Conservation (phyloP, 257 asterid species). For the Perilla frutescens region DNA sequence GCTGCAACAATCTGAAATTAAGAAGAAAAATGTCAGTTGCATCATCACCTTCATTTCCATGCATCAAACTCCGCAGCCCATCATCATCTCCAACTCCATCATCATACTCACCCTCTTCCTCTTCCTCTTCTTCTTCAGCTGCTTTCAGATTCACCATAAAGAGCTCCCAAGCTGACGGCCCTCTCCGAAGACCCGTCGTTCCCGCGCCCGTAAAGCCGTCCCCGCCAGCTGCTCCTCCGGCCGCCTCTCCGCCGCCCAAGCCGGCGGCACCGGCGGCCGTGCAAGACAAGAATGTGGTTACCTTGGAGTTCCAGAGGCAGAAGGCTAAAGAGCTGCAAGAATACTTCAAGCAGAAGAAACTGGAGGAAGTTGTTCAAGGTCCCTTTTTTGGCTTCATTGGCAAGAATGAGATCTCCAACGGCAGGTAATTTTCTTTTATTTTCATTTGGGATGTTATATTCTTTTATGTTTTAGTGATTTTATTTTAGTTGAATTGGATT, state of each 20-base stretch:
- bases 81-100: slow-evolving; percentile 40
- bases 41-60: slow-evolving; percentile 66
- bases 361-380: slow-evolving; percentile 81
- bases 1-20: slow-evolving; percentile 10
- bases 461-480: background rate
- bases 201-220: slow-evolving; percentile 85
- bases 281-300: slow-evolving; percentile 57
- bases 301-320: slow-evolving; percentile 93
- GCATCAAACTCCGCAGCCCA: slow-evolving; percentile 51
- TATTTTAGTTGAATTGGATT: background rate
- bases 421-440: slow-evolving; percentile 58
- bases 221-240: slow-evolving; percentile 31
- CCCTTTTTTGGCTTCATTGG: slow-evolving; percentile 92
- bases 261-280: slow-evolving; percentile 45
- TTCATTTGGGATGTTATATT: background rate
- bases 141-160: slow-evolving; percentile 63
- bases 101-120: slow-evolving; percentile 38
- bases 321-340: slow-evolving; percentile 95
- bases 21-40: slow-evolving; percentile 55
- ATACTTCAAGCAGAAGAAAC: slow-evolving; percentile 91
- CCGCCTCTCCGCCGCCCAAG: slow-evolving; percentile 46
- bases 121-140: slow-evolving; percentile 44
- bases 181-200: slow-evolving; percentile 85
- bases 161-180: slow-evolving; percentile 86
- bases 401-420: slow-evolving; percentile 93